Percentiles rank a stretch among this genome's conserved stretches.
phyloP scores from a whole-genome alignment of 1,284 basidiomycete genomes.

The Lentinus polychrous region DNA sequence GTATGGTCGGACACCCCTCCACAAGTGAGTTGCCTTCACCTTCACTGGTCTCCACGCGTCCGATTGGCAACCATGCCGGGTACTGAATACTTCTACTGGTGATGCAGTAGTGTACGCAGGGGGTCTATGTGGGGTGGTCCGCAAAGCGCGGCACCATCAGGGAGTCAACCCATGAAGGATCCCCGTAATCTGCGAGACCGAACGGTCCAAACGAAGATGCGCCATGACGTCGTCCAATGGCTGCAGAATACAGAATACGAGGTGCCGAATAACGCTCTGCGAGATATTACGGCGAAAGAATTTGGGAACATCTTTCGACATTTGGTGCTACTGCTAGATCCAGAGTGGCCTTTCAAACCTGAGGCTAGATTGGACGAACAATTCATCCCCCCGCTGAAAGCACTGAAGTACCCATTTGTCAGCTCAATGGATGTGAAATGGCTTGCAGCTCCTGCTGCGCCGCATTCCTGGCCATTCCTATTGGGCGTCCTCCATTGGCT shows the following conservation, averaged over 20 bases:
- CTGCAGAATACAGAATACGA: slow-evolving; percentile 59
- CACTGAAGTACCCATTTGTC: slow-evolving; percentile 71
- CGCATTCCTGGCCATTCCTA: slow-evolving; percentile 79
- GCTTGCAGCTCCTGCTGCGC: slow-evolving; percentile 77
- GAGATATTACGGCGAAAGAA: slow-evolving; percentile 75
- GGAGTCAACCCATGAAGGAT: slow-evolving; percentile 54
- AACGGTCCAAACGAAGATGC: slow-evolving; percentile 65
- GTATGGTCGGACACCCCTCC: slow-evolving; percentile 70
- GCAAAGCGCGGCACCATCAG: slow-evolving; percentile 35
- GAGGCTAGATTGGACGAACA: slow-evolving; percentile 74
- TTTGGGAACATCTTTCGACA: slow-evolving; percentile 78
- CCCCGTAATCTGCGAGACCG: slow-evolving; percentile 68
- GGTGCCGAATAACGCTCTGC: slow-evolving; percentile 56
- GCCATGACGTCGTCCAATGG: slow-evolving; percentile 67
- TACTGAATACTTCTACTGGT: too few species aligned
- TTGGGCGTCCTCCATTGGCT: slow-evolving; percentile 86
- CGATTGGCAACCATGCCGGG: too few species aligned
- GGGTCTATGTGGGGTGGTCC: slow-evolving; percentile 60
- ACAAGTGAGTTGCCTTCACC: slow-evolving; percentile 42
- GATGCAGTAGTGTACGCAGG: slow-evolving; percentile 48
- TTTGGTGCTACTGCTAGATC: slow-evolving; percentile 69
- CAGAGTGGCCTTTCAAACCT: slow-evolving; percentile 49
- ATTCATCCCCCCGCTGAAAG: slow-evolving; percentile 65
- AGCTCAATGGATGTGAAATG: slow-evolving; percentile 73
- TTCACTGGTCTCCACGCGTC: background rate